Evolutionary conservation across 1,284 basidiomycete species (phyloP), one percentile per base, ranked within the genome.

Genomic region (Lentinula novae-zelandiae): DNA sequence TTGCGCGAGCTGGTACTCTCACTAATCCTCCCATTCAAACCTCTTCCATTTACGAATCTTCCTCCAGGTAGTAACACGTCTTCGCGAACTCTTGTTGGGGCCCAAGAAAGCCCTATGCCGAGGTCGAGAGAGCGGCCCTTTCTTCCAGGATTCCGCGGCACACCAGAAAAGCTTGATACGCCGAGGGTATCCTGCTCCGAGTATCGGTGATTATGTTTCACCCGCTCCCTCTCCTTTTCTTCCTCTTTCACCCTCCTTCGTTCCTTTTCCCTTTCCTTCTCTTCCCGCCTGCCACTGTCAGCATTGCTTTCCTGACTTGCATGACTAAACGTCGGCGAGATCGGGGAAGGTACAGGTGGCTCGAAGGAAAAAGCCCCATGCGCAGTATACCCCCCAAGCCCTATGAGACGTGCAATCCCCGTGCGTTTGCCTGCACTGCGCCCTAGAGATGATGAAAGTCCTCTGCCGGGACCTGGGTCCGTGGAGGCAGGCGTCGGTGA

Each of bases 121-220:
- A 89, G 77, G 70, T 89, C 87, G 39, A 89, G 71, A 27, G 87
- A 89, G 27, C 86, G 83, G 2, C 86, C 86, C 67, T 85, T 87
- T 4, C 73, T 70, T 55, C 78, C 76, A 36, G 79, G 73, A 58
- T 75, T 73, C 2, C 42, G 38, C 12, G 17, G n/a, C 33, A 46
- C 55, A 38, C 54, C 34, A 51, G 31, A 57, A 31, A 27, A 39
- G 22, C 20, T 56, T 20, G 60, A 42, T 51, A 49, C 17, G 10
- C 31, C 34, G 38, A 22, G 8, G 12, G 36, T 36, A 40, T 52
- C 22, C 22, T 33, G 50, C 27, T 51, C 49, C 34, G 57, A 42
- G 34, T 44, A 42, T 48, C 51, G 51, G 12, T 39, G 10, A 1
- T n/a, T 53, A 38, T 53, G 17, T 53, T 38, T 53, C 12, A 38